These are phyloP conservation scores for Candida ovalis DNA, from an alignment of 805 yeast species.

Conservation along the genomic window DNA sequence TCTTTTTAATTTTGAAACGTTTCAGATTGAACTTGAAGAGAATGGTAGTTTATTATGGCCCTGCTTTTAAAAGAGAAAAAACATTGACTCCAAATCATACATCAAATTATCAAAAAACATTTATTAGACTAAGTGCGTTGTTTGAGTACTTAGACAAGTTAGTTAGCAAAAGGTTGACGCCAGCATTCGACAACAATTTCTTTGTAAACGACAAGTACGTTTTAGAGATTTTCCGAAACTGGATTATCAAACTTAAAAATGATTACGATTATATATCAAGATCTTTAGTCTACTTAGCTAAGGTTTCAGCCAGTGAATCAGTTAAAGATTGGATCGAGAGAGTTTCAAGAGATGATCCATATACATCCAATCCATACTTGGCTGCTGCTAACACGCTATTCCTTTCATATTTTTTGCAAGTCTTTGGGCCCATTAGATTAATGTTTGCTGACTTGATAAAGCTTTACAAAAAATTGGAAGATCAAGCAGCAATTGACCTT, in stretches of 20 bases:
- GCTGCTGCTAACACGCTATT: conserved; percentile 28
- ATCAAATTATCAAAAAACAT: conserved; percentile 25
- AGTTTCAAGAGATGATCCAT: conserved; percentile 16
- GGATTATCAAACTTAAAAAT: conserved; percentile 25
- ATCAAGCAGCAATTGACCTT: conserved; percentile 8
- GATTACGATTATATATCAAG: conserved; percentile 27
- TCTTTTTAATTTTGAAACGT: conserved; percentile 23
- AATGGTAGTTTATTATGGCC: conserved; percentile 27
- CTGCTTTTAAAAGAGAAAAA: conserved; percentile 18
- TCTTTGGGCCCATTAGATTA: conserved; percentile 28
- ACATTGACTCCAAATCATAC: conserved; percentile 15
- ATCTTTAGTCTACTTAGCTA: conserved; percentile 27
- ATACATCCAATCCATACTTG: conserved; percentile 19
- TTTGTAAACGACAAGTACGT: conserved; percentile 28
- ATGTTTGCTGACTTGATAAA: conserved; percentile 22
- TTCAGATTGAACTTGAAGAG: conserved; percentile 26
- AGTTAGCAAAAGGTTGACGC: conserved; percentile 21
- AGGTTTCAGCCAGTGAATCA: conserved; percentile 23
- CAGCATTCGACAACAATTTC: conserved; percentile 25
- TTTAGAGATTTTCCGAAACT: conserved; percentile 19
- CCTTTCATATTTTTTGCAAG: conserved; percentile 27
- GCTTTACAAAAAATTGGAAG: conserved; percentile 19
- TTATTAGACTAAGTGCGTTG: conserved; percentile 24
- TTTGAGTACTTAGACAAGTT: conserved; percentile 25
- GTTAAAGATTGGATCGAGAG: conserved; percentile 24